Evolutionary conservation across 2,329 filamentous ascomycete species (phyloP).

Genomic region (Pseudogymnoascus destructans): DNA sequence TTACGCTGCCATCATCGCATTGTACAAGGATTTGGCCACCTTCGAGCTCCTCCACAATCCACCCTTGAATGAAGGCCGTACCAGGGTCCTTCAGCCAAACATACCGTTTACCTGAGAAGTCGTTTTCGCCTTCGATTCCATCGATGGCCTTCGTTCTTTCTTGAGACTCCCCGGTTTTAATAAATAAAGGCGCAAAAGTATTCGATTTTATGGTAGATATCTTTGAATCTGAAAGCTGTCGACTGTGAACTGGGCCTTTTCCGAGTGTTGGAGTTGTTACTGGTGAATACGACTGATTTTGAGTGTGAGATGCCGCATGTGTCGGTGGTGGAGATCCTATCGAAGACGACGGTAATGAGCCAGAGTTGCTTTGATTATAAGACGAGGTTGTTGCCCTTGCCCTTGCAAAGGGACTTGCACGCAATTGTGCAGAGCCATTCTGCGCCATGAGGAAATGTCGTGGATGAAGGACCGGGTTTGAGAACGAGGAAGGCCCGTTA

Average conservation of each 20-base stretch:
- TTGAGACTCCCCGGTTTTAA: constrained; percentile 70
- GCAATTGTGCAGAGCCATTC: constrained; percentile 51
- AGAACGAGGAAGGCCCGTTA: not conserved
- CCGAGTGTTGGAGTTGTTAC: constrained; percentile 32
- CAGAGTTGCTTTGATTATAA: constrained; percentile 44
- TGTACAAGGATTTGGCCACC: constrained; percentile 66
- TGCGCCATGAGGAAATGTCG: constrained; percentile 25
- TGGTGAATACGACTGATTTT: constrained; percentile 55
- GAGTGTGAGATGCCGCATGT: constrained; percentile 38
- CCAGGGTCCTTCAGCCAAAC: constrained; percentile 89
- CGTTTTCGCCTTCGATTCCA: constrained; percentile 91
- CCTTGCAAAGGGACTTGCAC: constrained; percentile 69
- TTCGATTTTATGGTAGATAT: constrained; percentile 51
- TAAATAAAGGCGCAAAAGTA: constrained; percentile 94
- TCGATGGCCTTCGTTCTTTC: constrained; percentile 39
- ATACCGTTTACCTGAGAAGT: constrained; percentile 97
- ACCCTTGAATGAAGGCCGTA: constrained; percentile 80
- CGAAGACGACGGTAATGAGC: constrained; percentile 54
- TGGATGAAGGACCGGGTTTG: not conserved
- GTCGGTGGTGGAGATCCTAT: constrained; percentile 26
- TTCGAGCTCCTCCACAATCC: constrained; percentile 71
- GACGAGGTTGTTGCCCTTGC: constrained; percentile 54
- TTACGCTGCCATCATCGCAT: constrained; percentile 80
- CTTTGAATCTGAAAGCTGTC: constrained; percentile 48
- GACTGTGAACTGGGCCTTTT: constrained; percentile 19